Conservation (phyloP, 1,284 basidiomycete species). For the Pholiota adiposa region DNA sequence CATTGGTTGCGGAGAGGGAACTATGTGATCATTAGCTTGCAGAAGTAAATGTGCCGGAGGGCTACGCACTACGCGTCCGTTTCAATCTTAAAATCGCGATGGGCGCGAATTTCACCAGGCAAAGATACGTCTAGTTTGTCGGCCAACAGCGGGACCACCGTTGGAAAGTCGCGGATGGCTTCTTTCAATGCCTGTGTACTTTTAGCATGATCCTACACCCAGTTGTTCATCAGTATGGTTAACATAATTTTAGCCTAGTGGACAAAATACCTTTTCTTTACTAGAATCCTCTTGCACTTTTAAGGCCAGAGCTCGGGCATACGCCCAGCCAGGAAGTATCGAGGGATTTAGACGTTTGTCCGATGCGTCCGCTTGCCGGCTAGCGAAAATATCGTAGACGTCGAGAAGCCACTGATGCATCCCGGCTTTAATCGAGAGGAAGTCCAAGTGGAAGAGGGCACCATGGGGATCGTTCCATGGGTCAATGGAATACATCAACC, state of each 20-base stretch:
- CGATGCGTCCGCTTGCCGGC: constrained; percentile 30
- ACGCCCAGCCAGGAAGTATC: constrained; percentile 81
- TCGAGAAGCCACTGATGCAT: constrained; percentile 81
- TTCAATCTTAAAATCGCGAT: constrained; percentile 70
- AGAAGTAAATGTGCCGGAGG: neutral
- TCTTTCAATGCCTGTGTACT: constrained; percentile 72
- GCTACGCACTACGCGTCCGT: constrained; percentile 62
- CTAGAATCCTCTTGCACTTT: constrained; percentile 59
- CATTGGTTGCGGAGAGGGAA: constrained; percentile 42
- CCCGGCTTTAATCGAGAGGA: constrained; percentile 80
- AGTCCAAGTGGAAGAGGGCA: constrained; percentile 82
- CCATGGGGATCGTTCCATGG: constrained; percentile 88
- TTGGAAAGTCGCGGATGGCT: constrained; percentile 80
- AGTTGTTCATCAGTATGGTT: neutral
- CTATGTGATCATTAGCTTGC: constrained; percentile 21
- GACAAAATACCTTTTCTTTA: constrained; percentile 44
- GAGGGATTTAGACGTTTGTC: constrained; percentile 55
- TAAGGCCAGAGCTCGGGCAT: constrained; percentile 75
- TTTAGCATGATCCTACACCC: constrained; percentile 48
- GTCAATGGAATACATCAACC: constrained; percentile 81
- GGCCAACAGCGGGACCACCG: constrained; percentile 78
- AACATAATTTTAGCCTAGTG: no score
- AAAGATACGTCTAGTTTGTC: constrained; percentile 81
- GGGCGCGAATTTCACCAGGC: constrained; percentile 58
- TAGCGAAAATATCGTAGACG: constrained; percentile 56